Percentiles rank a stretch among this genome's conserved stretches.
Evolutionary conservation across 2,329 filamentous ascomycete genomes (phyloP).

Genomic region (Fusarium penzigii): DNA sequence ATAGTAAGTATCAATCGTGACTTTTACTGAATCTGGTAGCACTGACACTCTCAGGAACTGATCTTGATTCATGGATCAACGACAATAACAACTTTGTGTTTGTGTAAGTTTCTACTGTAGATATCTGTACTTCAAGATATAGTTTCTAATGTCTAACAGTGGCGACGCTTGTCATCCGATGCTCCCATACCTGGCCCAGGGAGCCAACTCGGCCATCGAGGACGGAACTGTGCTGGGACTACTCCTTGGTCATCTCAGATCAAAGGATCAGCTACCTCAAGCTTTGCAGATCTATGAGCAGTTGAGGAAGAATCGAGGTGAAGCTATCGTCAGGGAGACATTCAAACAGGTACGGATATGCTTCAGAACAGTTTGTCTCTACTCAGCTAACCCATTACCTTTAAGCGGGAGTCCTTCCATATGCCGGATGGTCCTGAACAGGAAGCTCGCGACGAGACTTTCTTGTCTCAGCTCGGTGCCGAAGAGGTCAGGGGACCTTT

Average conservation of each 20-base stretch:
- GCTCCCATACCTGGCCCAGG: constrained; percentile 9
- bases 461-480: not conserved
- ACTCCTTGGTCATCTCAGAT: not conserved
- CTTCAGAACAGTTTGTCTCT: no score
- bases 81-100: no score
- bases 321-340: not conserved
- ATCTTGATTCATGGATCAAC: constrained; percentile 4
- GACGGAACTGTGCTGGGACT: constrained; percentile 1
- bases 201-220: constrained; percentile 2
- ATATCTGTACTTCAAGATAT: no score
- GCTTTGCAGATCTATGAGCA: constrained; percentile 4
- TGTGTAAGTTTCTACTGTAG: no score
- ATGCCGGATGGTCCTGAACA: constrained; percentile 7
- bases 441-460: not conserved
- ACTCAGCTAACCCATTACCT: no score
- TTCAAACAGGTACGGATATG: constrained; percentile 2
- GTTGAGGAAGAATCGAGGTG: constrained; percentile 1
- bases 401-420: not conserved
- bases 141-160: no score
- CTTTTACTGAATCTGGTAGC: not conserved
- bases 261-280: not conserved
- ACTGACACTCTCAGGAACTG: not conserved
- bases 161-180: constrained; percentile 5
- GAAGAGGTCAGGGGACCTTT: no score
- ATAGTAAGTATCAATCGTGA: not conserved